A percentile compares a stretch with the other conserved stretches of the same genome.
Evolutionary conservation across 805 yeast species (phyloP).

Genomic region (Peterozyma toletana): DNA sequence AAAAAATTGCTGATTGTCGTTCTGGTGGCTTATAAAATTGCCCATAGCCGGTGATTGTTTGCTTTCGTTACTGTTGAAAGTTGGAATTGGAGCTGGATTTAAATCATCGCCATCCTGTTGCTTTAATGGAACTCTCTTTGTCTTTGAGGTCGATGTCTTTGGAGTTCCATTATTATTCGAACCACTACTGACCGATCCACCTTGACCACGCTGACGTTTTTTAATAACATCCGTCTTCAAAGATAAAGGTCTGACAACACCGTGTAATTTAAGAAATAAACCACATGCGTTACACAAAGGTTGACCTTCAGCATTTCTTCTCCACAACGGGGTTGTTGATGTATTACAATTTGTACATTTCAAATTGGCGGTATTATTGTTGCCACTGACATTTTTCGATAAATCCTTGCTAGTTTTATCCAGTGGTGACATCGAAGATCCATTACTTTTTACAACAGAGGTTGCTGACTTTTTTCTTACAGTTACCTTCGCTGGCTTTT

Average conservation of each 20-base stretch:
- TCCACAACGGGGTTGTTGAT: constrained; percentile 89
- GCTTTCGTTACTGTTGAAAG: constrained; percentile 4
- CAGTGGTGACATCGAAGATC: too few relatives aligned
- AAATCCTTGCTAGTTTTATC: not conserved
- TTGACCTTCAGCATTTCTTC: constrained; percentile 86
- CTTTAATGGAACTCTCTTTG: constrained; percentile 7
- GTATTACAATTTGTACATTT: constrained; percentile 88
- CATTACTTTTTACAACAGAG: too few relatives aligned
- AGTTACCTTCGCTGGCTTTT: too few relatives aligned
- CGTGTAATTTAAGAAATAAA: constrained; percentile 82
- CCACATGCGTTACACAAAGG: constrained; percentile 98
- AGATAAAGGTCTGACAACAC: constrained; percentile 89
- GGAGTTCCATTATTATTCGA: constrained; percentile 8
- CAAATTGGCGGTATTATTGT: constrained; percentile 20
- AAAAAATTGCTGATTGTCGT: not conserved
- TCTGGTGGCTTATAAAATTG: too few relatives aligned
- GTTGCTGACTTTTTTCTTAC: too few relatives aligned
- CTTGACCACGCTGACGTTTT: constrained; percentile 68
- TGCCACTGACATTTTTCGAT: not conserved
- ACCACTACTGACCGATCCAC: constrained; percentile 10
- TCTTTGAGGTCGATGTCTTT: constrained; percentile 7
- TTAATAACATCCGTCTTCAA: constrained; percentile 89
- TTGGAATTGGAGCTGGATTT: constrained; percentile 33
- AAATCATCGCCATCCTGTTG: constrained; percentile 40
- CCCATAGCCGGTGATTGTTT: too few relatives aligned